These are phyloP conservation scores for Diaporthe eres DNA, from an alignment of 2,329 filamentous ascomycete genomes.

Conservation along the genomic window DNA sequence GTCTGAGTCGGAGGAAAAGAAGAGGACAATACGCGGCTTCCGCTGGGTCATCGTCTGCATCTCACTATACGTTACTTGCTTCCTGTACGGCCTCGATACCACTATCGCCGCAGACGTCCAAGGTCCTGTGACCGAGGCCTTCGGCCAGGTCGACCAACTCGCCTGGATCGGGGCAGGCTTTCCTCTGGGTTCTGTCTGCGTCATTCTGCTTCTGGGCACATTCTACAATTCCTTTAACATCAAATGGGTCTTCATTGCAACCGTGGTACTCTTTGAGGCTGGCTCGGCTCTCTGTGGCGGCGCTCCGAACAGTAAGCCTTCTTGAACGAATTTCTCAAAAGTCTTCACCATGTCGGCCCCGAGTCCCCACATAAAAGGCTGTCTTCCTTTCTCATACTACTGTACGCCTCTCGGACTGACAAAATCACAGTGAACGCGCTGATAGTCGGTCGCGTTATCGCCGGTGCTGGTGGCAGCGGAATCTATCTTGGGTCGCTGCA, in stretches of 20 bases:
- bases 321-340: not conserved
- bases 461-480: slow-evolving; percentile 57
- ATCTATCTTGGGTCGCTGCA: slow-evolving; percentile 53
- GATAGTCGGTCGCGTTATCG: slow-evolving; percentile 60
- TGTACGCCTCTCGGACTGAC: not conserved
- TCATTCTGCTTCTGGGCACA: slow-evolving; percentile 52
- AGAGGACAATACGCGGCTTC: not conserved
- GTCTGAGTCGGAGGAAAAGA: not conserved
- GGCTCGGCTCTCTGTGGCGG: slow-evolving; percentile 55
- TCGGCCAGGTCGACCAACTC: slow-evolving; percentile 53
- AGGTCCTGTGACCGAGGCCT: slow-evolving; percentile 53
- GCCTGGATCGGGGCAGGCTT: slow-evolving; percentile 57
- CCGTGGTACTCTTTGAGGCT: slow-evolving; percentile 44
- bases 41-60: slow-evolving; percentile 25
- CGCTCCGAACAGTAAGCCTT: slow-evolving; percentile 49
- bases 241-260: slow-evolving; percentile 54
- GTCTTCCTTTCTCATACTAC: accelerated
- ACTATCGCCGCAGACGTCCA: slow-evolving; percentile 62
- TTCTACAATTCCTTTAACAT: slow-evolving; percentile 57
- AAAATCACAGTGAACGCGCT: slow-evolving; percentile 52
- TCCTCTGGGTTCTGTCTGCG: slow-evolving; percentile 54
- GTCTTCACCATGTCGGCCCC: not conserved
- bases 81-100: slow-evolving; percentile 43
- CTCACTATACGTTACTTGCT: slow-evolving; percentile 15
- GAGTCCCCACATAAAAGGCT: too few species aligned